A percentile compares a stretch with the other conserved stretches of the same genome.
Conservation (phyloP, 345 rosid genomes). For the Ceriops tagal region DNA sequence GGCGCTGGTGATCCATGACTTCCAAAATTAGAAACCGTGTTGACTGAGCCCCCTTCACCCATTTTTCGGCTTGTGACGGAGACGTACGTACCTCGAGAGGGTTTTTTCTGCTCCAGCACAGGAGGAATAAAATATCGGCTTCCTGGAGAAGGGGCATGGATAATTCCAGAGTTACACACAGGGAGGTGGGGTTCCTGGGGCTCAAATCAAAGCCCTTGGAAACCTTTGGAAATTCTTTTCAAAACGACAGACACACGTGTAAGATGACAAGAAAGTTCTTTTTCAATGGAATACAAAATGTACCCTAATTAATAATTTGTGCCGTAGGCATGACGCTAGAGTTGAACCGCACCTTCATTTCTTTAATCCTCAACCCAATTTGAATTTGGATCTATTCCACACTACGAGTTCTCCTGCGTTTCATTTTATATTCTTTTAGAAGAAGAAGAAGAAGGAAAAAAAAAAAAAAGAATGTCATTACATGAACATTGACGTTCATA, state of each 20-base stretch:
- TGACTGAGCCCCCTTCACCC: background rate
- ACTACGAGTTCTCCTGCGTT: background rate
- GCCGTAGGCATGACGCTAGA: background rate
- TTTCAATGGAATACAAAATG: slow-evolving; percentile 5
- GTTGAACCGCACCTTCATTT: background rate
- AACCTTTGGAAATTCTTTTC: slow-evolving; percentile 1
- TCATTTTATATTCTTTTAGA: background rate
- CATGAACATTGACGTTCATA: too few species aligned
- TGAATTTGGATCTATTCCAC: background rate
- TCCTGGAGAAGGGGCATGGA: background rate
- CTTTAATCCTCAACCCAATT: background rate
- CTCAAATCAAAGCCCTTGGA: background rate
- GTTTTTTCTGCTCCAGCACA: too few species aligned
- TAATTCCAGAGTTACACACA: background rate
- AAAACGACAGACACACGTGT: background rate
- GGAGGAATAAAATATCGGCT: background rate
- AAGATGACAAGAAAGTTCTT: slow-evolving; percentile 23
- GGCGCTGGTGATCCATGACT: background rate
- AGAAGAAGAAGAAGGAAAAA: too few species aligned
- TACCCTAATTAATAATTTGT: background rate
- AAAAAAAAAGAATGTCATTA: background rate
- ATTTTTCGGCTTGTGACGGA: background rate
- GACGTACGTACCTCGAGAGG: too few species aligned
- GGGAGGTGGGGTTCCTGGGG: slow-evolving; percentile 3
- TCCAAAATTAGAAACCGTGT: too few species aligned